Conservation (phyloP, 108 stramenopile genomes). For the Stephanodiscus triporus region DNA sequence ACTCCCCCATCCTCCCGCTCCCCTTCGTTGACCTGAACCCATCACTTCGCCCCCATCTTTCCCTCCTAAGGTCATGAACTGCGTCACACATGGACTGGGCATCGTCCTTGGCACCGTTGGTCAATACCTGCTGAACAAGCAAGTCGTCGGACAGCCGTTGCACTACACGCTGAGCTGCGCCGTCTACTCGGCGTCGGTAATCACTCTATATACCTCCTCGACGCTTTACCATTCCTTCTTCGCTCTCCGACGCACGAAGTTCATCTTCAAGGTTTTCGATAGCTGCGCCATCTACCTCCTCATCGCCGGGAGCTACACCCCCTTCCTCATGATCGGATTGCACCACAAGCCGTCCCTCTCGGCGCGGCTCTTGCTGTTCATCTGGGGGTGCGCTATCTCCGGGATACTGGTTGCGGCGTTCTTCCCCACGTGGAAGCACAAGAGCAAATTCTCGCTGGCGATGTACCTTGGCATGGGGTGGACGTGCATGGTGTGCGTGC, state of each 20-base stretch:
- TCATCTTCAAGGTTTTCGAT: constrained; percentile 84
- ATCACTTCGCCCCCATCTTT: too few relatives aligned
- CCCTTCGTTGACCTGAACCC: too few relatives aligned
- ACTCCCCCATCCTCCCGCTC: too few relatives aligned
- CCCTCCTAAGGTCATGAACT: constrained; percentile 94
- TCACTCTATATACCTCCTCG: constrained; percentile 84
- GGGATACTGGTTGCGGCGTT: constrained; percentile 77
- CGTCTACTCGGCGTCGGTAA: constrained; percentile 78
- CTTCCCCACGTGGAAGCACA: constrained; percentile 60
- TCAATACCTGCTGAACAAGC: constrained; percentile 57
- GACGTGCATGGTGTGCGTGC: constrained; percentile 66
- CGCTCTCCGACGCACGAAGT: constrained; percentile 60
- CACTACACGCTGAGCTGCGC: constrained; percentile 59
- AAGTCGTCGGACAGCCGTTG: constrained; percentile 35
- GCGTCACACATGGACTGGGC: constrained; percentile 92
- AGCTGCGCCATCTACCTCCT: constrained; percentile 95
- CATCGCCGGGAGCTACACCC: constrained; percentile 96
- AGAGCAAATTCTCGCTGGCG: constrained; percentile 56
- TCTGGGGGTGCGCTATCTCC: constrained; percentile 80
- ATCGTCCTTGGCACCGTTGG: constrained; percentile 84
- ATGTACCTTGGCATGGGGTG: constrained; percentile 93
- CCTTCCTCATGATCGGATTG: constrained; percentile 84
- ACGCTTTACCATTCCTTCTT: constrained; percentile 93
- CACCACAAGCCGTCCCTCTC: constrained; percentile 67
- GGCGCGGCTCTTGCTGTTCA: constrained; percentile 67